Percentiles rank a stretch among this genome's conserved stretches.
These are phyloP conservation scores for Calendula officinalis DNA, from an alignment of 129 eudicot species.

Conservation along the genomic window DNA sequence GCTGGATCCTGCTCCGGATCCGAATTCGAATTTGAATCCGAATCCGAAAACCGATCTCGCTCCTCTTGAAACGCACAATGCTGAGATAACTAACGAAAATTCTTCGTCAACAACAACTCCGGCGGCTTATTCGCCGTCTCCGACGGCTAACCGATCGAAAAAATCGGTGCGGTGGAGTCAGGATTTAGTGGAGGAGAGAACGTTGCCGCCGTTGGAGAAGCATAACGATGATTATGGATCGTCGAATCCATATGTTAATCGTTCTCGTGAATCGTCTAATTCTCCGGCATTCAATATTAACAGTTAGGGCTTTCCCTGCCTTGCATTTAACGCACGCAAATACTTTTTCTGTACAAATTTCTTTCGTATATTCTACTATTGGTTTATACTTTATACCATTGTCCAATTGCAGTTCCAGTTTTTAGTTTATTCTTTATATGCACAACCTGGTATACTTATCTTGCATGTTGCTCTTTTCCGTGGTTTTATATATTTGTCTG, in stretches of 20 bases:
- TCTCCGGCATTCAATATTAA: slow-evolving; percentile 51
- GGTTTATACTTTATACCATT: not conserved
- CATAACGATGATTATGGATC: slow-evolving; percentile 27
- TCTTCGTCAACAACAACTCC: slow-evolving; percentile 30
- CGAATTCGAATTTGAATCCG: slow-evolving; percentile 17
- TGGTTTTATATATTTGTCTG: not conserved
- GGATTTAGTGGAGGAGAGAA: slow-evolving; percentile 62
- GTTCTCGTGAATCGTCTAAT: slow-evolving; percentile 32
- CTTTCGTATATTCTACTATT: not conserved
- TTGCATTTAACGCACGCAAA: slow-evolving; percentile 10
- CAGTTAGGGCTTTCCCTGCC: slow-evolving; percentile 36
- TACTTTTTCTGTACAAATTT: not conserved
- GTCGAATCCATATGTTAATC: slow-evolving; percentile 50
- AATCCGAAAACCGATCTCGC: slow-evolving; percentile 5
- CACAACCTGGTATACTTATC: slow-evolving; percentile 14
- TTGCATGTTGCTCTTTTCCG: slow-evolving; percentile 9
- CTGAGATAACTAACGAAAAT: slow-evolving; percentile 18
- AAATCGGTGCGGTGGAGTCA: slow-evolving; percentile 85
- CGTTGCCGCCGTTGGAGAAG: slow-evolving; percentile 38
- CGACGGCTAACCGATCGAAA: slow-evolving; percentile 42
- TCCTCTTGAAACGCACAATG: slow-evolving; percentile 21
- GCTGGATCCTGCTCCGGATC: slow-evolving; percentile 30
- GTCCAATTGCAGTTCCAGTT: slow-evolving; percentile 1
- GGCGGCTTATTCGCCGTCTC: slow-evolving; percentile 19
- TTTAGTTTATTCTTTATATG: not conserved